Base-by-base conservation (phyloP, 176 grass and related monocot species). In the Lolium multiflorum region DNA sequence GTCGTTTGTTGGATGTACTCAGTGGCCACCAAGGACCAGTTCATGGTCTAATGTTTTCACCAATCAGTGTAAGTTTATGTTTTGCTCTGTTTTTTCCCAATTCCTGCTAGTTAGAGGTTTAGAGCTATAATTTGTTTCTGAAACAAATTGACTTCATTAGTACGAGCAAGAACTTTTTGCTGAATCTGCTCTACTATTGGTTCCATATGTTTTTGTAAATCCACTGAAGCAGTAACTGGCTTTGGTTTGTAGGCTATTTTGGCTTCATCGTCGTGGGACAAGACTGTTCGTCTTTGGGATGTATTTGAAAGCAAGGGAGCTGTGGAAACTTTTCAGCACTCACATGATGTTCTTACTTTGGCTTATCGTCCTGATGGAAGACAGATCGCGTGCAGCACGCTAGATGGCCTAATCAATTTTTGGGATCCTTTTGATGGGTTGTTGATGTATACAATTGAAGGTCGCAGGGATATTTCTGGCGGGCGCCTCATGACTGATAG, bases 261-360 rank as follows among this genome's bases (percentile, higher is more conserved):
- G 78, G 94, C 93, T 86, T 98, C 97, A 50, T 96, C 97, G 13
- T 98, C 97, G 62, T 98, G 97, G 97, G 97, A 98, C 72, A 96
- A 94, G 94, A 98, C 97, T 14, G 85, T 96, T 55, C 92, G 94
- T 48, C 79, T 98, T 63, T 98, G 97, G 94, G 97, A 98, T 81
- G 97, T 96, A 74, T 98, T 98, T 74, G 88, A 98, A 71, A 92
- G 93, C 86, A 98, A 98, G 91, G 87, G 94, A 84, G 91, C 97
- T 26, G 90, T 91, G 39, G 94, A 98, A 86, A 96, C 94, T 31
- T 96, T 98, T 89, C 90, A 91, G 38, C 97, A 98, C 85, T 96
- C 89, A 47, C 94, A 98, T 28, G 97, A 98, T 84, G 94, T 99
- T 84, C 90, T 99, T 77, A 99, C 97, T 79, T 78, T 99, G 75